Conservation (phyloP, 108 stramenopile species). For the Stephanodiscus minutulus region DNA sequence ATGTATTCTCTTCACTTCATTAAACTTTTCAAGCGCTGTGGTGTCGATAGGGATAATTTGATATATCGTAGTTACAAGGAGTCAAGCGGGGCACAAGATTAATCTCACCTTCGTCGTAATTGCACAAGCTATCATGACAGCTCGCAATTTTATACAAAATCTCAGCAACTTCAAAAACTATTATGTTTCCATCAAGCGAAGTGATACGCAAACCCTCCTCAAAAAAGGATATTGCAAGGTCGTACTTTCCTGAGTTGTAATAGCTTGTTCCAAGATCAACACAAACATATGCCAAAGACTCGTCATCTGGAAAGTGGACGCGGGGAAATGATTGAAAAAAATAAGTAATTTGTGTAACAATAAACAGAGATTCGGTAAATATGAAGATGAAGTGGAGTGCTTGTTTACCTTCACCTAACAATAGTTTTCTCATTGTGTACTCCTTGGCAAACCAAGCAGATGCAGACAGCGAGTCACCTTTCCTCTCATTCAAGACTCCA, state of each 20-base stretch:
- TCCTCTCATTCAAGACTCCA: constrained; percentile 45
- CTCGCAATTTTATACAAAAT: constrained; percentile 54
- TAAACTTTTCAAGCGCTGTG: constrained; percentile 36
- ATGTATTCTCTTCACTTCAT: constrained; percentile 39
- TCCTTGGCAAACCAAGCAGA: constrained; percentile 43
- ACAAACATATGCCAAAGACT: constrained; percentile 30
- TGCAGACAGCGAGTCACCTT: constrained; percentile 40
- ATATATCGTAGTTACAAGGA: background rate
- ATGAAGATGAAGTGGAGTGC: background rate
- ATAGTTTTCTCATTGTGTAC: constrained; percentile 20
- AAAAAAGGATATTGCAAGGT: constrained; percentile 31
- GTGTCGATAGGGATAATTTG: background rate
- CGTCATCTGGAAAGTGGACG: constrained; percentile 22
- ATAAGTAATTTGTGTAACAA: no score
- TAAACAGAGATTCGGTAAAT: background rate
- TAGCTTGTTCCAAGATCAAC: constrained; percentile 42
- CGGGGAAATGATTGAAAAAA: background rate
- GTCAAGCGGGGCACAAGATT: background rate
- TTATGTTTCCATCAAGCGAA: constrained; percentile 12
- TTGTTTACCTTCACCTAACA: constrained; percentile 41
- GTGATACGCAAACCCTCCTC: constrained; percentile 37
- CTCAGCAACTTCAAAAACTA: constrained; percentile 39
- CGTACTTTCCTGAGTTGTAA: constrained; percentile 52
- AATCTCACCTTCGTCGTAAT: constrained; percentile 44
- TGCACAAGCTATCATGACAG: constrained; percentile 53